Evolutionary conservation across 805 yeast genomes (phyloP), one percentile per base, ranked within the genome.

Genomic region (Spathaspora boniae): DNA sequence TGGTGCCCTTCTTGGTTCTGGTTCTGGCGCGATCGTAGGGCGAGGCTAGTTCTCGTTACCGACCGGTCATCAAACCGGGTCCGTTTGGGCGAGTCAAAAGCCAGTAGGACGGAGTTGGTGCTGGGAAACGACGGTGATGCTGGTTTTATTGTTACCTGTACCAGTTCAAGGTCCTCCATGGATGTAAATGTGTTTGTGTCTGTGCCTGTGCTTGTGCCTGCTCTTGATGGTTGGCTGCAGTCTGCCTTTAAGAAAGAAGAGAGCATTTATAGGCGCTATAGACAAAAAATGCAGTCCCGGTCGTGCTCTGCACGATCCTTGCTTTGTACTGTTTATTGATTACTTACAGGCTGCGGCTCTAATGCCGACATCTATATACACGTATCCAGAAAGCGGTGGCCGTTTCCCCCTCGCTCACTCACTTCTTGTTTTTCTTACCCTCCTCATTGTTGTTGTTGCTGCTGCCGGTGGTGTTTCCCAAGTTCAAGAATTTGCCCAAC

Each of bases 401-500:
- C n/a, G 14, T 28, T 28, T n/a, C 14, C 15, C 22, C 21, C 9
- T 29, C 11, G 8, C 11, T 26, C 17, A 17, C 20, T 29, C 33
- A 15, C n/a, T 34, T 29, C 34, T 31, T 34, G 14, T 24, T 17
- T n/a, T 37, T 30, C 17, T 30, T 26, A 9, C 28, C 29, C 18
- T 39, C 32, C 11, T 41, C 30, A 18, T 44, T n/a, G n/a, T n/a
- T n/a, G n/a, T n/a, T n/a, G n/a, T n/a, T n/a, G n/a, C n/a, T n/a
- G n/a, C n/a, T n/a, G n/a, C n/a, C 34, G 29, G 44, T 43, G 25
- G 47, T 40, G 28, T 55, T n/a, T n/a, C n/a, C 58, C 42, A 69
- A 50, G 48, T 77, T 76, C 58, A 80, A 79, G 23, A 82, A 70
- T 36, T 71, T 73, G 20, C 77, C 70, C 35, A 80, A 65, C 56